These are phyloP conservation scores for Leishmania aethiopica DNA, from an alignment of 208 protist genomes.

Conservation along the genomic window DNA sequence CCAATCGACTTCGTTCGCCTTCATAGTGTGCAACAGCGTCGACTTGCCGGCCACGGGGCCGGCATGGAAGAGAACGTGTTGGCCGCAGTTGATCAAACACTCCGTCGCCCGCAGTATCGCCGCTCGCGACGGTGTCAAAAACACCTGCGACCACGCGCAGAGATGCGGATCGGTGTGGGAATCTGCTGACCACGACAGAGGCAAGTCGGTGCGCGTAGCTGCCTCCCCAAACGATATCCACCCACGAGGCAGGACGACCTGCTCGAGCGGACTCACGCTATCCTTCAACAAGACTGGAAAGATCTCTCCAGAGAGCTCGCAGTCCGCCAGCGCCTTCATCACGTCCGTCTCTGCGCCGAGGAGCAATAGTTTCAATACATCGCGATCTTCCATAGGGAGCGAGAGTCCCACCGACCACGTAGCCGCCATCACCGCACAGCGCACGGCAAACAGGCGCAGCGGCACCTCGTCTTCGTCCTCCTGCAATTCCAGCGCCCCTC, in stretches of 20 bases:
- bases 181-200: slow-evolving; percentile 48
- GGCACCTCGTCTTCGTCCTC: slow-evolving; percentile 39
- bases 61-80: slow-evolving; percentile 73
- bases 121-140: slow-evolving; percentile 56
- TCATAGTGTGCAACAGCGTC: slow-evolving; percentile 66
- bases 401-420: slow-evolving; percentile 57
- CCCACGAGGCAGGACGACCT: slow-evolving; percentile 43
- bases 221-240: slow-evolving; percentile 75
- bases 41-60: slow-evolving; percentile 61
- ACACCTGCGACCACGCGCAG: slow-evolving; percentile 64
- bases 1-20: slow-evolving; percentile 55
- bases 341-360: slow-evolving; percentile 38
- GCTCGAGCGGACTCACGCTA: slow-evolving; percentile 25
- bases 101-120: slow-evolving; percentile 60
- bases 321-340: slow-evolving; percentile 21
- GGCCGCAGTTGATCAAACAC: slow-evolving; percentile 75
- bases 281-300: slow-evolving; percentile 23
- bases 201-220: slow-evolving; percentile 34
- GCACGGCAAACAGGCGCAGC: slow-evolving; percentile 36
- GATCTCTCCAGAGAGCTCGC: slow-evolving; percentile 22
- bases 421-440: slow-evolving; percentile 65
- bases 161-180: slow-evolving; percentile 36
- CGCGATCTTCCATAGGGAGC: slow-evolving; percentile 25
- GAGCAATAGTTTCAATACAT: slow-evolving; percentile 46
- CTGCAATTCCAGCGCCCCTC: slow-evolving; percentile 26